phyloP scores from a whole-genome alignment of 2,329 filamentous ascomycete species.

The Pseudodiploospora longispora region DNA sequence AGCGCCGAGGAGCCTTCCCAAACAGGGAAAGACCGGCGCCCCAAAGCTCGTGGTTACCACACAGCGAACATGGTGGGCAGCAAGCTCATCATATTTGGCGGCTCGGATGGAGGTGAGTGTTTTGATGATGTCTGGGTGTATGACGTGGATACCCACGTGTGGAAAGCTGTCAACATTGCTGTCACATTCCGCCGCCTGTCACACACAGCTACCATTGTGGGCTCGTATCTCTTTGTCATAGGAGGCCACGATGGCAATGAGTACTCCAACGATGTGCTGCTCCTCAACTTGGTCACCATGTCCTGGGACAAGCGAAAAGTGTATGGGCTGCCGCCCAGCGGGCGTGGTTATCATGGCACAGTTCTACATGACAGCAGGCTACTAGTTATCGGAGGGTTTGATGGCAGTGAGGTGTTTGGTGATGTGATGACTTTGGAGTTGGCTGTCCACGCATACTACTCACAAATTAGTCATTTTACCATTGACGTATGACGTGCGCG shows the following conservation, averaged over 20 bases:
- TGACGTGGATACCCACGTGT: constrained; percentile 54
- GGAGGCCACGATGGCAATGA: constrained; percentile 63
- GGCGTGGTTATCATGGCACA: constrained; percentile 59
- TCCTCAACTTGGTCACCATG: constrained; percentile 65
- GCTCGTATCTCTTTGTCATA: constrained; percentile 62
- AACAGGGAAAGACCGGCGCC: constrained; percentile 33
- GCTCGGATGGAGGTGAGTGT: constrained; percentile 62
- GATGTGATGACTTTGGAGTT: constrained; percentile 61
- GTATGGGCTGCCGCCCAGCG: constrained; percentile 54
- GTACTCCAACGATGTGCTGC: constrained; percentile 60
- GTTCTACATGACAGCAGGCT: constrained; percentile 59
- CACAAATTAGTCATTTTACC: constrained; percentile 64
- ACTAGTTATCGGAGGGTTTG: constrained; percentile 58
- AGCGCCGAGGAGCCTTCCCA: constrained; percentile 29
- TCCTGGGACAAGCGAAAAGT: constrained; percentile 61
- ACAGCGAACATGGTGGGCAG: constrained; percentile 66
- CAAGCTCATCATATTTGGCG: constrained; percentile 65
- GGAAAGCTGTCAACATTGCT: constrained; percentile 52
- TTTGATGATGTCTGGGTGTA: constrained; percentile 69
- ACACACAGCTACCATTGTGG: constrained; percentile 61
- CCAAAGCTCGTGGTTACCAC: constrained; percentile 61
- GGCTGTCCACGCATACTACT: constrained; percentile 64
- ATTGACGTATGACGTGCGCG: constrained; percentile 48
- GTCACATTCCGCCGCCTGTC: constrained; percentile 56
- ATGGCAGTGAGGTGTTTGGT: constrained; percentile 58